These are phyloP conservation scores for Rugosomyces carneus DNA, from an alignment of 1,284 basidiomycete genomes.

Conservation along the genomic window DNA sequence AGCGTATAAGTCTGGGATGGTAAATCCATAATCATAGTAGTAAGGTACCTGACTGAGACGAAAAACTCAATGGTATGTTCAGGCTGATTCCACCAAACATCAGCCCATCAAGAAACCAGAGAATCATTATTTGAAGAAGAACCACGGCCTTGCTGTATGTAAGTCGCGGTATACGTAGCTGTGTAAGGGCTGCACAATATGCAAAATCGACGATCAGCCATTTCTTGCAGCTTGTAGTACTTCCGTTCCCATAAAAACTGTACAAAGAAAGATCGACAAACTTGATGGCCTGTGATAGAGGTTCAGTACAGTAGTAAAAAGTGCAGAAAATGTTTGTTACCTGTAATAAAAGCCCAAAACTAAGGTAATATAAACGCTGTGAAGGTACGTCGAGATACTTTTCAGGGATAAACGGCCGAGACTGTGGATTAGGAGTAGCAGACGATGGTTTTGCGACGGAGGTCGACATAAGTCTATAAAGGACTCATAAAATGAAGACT, in stretches of 20 bases:
- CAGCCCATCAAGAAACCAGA: constrained; percentile 61
- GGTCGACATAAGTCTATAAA: constrained; percentile 11
- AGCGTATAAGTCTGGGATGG: background rate
- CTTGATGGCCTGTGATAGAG: constrained; percentile 54
- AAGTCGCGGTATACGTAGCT: constrained; percentile 74
- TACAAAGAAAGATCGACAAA: constrained; percentile 53
- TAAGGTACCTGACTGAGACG: constrained; percentile 24
- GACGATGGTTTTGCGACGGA: constrained; percentile 6
- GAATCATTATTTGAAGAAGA: constrained; percentile 47
- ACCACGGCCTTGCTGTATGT: constrained; percentile 61
- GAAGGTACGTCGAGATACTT: constrained; percentile 50
- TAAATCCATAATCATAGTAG: background rate
- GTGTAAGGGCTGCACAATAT: constrained; percentile 54
- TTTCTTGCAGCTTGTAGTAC: constrained; percentile 45
- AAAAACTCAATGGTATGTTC: constrained; percentile 29
- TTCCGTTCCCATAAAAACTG: constrained; percentile 37
- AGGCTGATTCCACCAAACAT: constrained; percentile 66
- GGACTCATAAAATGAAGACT: background rate
- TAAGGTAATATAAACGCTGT: constrained; percentile 52
- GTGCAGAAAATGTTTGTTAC: constrained; percentile 22
- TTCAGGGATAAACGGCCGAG: constrained; percentile 42
- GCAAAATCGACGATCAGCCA: constrained; percentile 68
- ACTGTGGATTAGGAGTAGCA: background rate
- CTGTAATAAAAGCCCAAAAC: constrained; percentile 49
- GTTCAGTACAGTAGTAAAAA: background rate